Conservation (phyloP, 176 grass and related monocot genomes). For the Cymbopogon citratus region DNA sequence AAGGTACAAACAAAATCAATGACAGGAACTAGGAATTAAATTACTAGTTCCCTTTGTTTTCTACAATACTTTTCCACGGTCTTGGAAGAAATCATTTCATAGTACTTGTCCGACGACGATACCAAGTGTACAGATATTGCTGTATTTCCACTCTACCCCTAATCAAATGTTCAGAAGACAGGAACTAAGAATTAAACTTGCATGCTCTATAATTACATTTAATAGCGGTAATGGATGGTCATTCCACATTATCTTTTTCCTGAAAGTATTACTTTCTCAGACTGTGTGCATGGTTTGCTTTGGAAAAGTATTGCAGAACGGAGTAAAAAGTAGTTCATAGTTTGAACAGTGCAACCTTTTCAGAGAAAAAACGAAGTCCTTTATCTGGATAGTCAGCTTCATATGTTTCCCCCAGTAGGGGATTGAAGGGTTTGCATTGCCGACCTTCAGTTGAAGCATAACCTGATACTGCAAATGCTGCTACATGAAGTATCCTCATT, state of each 20-base stretch:
- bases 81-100: not conserved
- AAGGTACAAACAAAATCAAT: not conserved
- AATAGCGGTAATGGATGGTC: not conserved
- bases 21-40: conserved; percentile 13
- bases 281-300: not conserved
- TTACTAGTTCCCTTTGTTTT: not conserved
- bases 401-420: conserved; percentile 94
- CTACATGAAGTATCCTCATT: conserved; percentile 86
- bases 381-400: conserved; percentile 98
- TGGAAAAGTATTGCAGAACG: not conserved
- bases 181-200: not conserved
- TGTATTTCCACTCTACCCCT: not conserved
- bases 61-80: not conserved
- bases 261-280: not conserved
- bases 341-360: conserved; percentile 56
- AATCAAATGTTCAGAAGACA: not conserved
- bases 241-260: not conserved
- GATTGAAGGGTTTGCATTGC: conserved; percentile 97
- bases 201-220: not conserved
- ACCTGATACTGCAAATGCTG: conserved; percentile 91
- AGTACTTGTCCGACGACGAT: not conserved
- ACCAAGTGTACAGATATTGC: not conserved
- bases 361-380: conserved; percentile 93
- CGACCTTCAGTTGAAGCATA: conserved; percentile 98
- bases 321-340: not conserved